phyloP scores from a whole-genome alignment of 2,329 filamentous ascomycete genomes.

The Xylaria sp. region DNA sequence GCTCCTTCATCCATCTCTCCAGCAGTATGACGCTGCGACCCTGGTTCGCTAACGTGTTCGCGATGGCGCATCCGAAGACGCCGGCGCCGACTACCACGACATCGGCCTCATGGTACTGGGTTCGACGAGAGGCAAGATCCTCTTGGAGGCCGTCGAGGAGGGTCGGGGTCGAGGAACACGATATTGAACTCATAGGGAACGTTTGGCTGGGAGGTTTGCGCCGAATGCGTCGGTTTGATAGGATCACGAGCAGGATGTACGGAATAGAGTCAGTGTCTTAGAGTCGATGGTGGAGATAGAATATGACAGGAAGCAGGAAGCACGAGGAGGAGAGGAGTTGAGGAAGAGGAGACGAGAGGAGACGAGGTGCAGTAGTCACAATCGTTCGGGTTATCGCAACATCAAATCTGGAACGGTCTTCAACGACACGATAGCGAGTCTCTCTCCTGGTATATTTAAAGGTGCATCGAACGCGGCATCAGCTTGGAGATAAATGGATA shows the following conservation, averaged over 20 bases:
- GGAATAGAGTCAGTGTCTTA: neutral
- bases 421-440: neutral
- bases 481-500: neutral
- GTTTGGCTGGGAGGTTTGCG: neutral
- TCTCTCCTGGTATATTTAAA: neutral
- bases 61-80: constrained; percentile 80
- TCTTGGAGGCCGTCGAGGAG: constrained; percentile 35
- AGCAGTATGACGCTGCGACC: constrained; percentile 86
- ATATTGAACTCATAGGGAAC: constrained; percentile 16
- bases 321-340: neutral
- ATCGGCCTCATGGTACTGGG: constrained; percentile 62
- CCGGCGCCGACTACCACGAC: constrained; percentile 90
- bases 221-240: neutral
- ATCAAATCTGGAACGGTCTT: neutral
- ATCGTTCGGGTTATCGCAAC: neutral
- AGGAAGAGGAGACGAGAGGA: neutral
- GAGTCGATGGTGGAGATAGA: neutral
- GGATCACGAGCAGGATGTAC: neutral
- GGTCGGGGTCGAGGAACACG: constrained; percentile 10
- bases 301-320: too few relatives aligned
- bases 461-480: neutral
- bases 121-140: constrained; percentile 43
- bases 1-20: constrained; percentile 84
- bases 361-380: neutral
- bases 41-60: constrained; percentile 79